These are phyloP conservation scores for Monilinia fructicola DNA, from an alignment of 2,329 filamentous ascomycete genomes.

Conservation along the genomic window DNA sequence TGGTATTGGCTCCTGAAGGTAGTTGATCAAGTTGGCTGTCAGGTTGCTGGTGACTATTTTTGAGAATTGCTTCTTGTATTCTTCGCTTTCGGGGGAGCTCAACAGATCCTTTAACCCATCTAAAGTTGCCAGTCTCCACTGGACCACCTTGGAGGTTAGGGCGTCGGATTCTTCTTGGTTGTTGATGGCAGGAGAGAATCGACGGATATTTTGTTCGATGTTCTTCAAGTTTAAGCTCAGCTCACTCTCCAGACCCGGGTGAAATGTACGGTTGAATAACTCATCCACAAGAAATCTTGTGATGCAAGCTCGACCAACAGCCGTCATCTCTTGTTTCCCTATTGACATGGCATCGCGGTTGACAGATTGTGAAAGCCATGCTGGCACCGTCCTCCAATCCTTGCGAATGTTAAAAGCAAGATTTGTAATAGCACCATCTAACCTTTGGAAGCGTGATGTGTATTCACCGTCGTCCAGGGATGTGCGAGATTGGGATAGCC, in stretches of 20 bases:
- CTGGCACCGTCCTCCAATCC: slow-evolving; percentile 80
- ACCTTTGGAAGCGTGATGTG: slow-evolving; percentile 78
- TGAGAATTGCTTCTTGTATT: slow-evolving; percentile 68
- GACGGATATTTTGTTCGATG: slow-evolving; percentile 85
- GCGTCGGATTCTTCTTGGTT: slow-evolving; percentile 89
- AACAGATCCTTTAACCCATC: slow-evolving; percentile 80
- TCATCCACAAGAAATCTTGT: slow-evolving; percentile 88
- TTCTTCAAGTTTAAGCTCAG: slow-evolving; percentile 78
- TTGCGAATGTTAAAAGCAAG: slow-evolving; percentile 95
- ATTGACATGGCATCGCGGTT: slow-evolving; percentile 82
- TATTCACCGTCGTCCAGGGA: slow-evolving; percentile 96
- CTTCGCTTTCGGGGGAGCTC: slow-evolving; percentile 61
- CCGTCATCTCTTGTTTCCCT: slow-evolving; percentile 97
- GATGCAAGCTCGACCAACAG: slow-evolving; percentile 84
- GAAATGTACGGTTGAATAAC: slow-evolving; percentile 88
- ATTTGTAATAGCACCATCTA: slow-evolving; percentile 93
- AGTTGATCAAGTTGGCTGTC: slow-evolving; percentile 67
- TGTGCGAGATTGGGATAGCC: slow-evolving; percentile 89
- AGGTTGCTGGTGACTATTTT: slow-evolving; percentile 67
- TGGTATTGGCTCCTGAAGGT: slow-evolving; percentile 74
- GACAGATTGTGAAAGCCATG: slow-evolving; percentile 76
- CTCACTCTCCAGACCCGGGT: slow-evolving; percentile 76
- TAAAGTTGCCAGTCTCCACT: slow-evolving; percentile 89
- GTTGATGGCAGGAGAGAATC: slow-evolving; percentile 68
- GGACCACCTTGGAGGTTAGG: slow-evolving; percentile 80